Evolutionary conservation across 768 basidiomycete genomes (phyloP).

Genomic region (Russula emetica): DNA sequence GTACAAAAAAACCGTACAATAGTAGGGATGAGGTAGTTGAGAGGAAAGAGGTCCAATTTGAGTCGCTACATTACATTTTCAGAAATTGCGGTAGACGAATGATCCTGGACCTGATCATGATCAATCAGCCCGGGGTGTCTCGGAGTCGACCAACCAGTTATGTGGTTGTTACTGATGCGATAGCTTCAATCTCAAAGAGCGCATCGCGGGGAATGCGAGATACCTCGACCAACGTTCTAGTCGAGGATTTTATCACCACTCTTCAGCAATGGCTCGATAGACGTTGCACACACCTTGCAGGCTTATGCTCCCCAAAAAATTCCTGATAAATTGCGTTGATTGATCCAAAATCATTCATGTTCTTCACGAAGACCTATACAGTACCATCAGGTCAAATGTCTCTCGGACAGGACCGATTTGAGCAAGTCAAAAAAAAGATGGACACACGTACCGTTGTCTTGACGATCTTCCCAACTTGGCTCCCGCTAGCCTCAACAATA

Average conservation of each 20-base stretch:
- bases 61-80: background rate
- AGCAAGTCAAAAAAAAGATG: background rate
- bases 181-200: conserved; percentile 87
- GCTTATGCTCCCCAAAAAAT: conserved; percentile 88
- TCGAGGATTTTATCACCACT: background rate
- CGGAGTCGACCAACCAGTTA: background rate
- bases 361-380: conserved; percentile 80
- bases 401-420: background rate
- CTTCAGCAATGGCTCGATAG: background rate
- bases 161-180: conserved; percentile 44
- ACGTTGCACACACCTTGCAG: conserved; percentile 53
- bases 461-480: conserved; percentile 72
- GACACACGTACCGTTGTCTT: conserved; percentile 76
- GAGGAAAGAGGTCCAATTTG: background rate
- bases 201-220: conserved; percentile 86
- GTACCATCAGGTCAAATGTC: background rate
- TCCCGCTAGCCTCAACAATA: conserved; percentile 78
- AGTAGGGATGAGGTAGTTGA: background rate
- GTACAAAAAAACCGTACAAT: too few relatives aligned
- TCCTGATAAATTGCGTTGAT: conserved; percentile 80
- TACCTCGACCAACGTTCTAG: conserved; percentile 80
- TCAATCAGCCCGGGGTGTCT: background rate
- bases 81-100: background rate
- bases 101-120: too few relatives aligned
- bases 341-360: conserved; percentile 83